These are phyloP conservation scores for Ophiocordyceps camponoti-floridani DNA, from an alignment of 2,329 filamentous ascomycete species.

Conservation along the genomic window DNA sequence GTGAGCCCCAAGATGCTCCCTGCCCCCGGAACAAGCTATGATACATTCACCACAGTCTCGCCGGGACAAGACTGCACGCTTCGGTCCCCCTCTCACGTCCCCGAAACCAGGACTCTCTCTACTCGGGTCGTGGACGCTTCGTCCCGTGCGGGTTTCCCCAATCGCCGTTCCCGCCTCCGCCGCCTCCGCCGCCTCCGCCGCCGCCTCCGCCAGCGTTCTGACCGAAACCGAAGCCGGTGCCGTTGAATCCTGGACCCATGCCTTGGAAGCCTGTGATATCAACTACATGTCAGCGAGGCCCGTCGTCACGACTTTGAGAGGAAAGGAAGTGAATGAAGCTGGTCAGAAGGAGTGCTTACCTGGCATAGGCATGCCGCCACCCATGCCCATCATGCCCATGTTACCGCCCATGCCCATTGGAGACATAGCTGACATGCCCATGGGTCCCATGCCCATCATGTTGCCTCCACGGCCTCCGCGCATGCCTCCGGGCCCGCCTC, in stretches of 20 bases:
- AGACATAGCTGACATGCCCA: conserved; percentile 18
- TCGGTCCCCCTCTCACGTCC: not conserved
- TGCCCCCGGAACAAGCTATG: not conserved
- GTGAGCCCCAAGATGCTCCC: not conserved
- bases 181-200: conserved; percentile 3
- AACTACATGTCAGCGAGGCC: conserved; percentile 6
- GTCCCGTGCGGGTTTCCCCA: conserved; percentile 69
- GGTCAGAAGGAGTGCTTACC: conserved; percentile 1
- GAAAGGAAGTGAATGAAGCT: not conserved
- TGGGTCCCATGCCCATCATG: conserved; percentile 30
- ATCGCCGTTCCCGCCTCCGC: conserved; percentile 33
- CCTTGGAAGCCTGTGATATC: conserved; percentile 39
- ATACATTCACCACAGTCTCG: not conserved
- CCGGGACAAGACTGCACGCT: not conserved
- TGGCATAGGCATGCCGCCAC: conserved; percentile 18
- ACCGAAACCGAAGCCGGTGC: conserved; percentile 49
- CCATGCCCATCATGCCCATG: conserved; percentile 35
- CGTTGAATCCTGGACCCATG: conserved; percentile 48
- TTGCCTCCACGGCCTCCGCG: conserved; percentile 29
- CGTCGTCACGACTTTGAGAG: not conserved
- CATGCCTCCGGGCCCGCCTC: conserved; percentile 28
- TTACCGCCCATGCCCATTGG: conserved; percentile 41
- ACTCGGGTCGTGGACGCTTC: conserved; percentile 62
- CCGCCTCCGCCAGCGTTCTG: conserved; percentile 22
- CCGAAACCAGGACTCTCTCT: too few species aligned